Base-by-base conservation (phyloP, 1,284 basidiomycete genomes). In the Sporisorium exsertum region DNA sequence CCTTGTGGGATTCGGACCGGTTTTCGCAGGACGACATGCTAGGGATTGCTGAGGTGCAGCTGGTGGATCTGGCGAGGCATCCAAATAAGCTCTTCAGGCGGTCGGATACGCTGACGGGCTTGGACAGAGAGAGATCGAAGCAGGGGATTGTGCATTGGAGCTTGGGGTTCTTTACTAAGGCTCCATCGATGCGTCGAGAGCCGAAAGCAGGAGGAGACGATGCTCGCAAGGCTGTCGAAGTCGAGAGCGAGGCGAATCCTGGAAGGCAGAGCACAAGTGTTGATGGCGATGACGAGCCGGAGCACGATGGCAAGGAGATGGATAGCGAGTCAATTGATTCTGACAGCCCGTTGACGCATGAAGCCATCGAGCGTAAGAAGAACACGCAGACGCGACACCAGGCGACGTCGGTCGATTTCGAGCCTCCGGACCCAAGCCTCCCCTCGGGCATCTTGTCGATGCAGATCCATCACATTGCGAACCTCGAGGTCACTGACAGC, bases 11-110 rank as follows among this genome's bases (percentile, higher is more conserved):
- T 61, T 84, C 86, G 32, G 87, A 88, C 67, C 75, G 87, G 4
- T 87, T 87, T 67, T 87, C 86, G 15, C 77, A 86, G 6, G 87
- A 88, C 71, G 87, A 88, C 63, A 77, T 86, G 5, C 73, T 88
- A 20, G 87, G 87, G 1, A 60, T 84, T 0, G 85, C 87, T 24
- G 86, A 87, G 51, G 77, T 87, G 18, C 86, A 87, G 51, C 70
- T 88, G 12, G 79, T 83, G 2, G 84, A 85, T 10, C 60, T 88
- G 22, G 80, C 87, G 16, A 85, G 86, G 32, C 55, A 60, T 27
- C 67, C 77, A 45, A 59, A 77, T 63, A 33, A 64, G 55, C 42
- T 66, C 7, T 63, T 54, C 65, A 32, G 46, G 53, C 24, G 61
- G 27, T 51, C 59, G 9, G 80, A 72, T 50, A 68, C 40, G 32